These are phyloP conservation scores for Odonthalia washingtoniensis DNA, from an alignment of 31 red algal genomes.

Conservation along the genomic window DNA sequence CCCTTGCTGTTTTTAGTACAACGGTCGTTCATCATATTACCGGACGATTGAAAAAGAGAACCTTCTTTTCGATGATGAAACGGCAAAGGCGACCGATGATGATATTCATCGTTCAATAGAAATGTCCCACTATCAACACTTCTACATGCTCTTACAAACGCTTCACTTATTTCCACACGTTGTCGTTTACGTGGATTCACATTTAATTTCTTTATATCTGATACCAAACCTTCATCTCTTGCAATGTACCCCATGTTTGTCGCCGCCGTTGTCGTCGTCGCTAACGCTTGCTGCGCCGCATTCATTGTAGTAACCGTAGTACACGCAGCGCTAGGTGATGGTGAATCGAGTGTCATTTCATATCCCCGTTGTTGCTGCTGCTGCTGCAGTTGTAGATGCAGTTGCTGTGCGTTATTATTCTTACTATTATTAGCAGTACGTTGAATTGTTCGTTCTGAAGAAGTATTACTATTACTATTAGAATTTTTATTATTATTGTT, in stretches of 20 bases:
- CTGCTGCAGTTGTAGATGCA: background rate
- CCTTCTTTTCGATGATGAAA: background rate
- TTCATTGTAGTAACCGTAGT: no score
- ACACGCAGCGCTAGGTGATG: no score
- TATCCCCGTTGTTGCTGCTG: no score
- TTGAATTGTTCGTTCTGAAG: background rate
- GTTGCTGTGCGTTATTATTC: background rate
- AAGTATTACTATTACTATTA: background rate
- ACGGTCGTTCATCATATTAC: no score
- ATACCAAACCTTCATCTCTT: constrained; percentile 60
- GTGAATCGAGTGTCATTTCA: no score
- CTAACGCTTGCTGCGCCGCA: no score
- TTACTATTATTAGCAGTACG: background rate
- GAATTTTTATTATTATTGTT: background rate
- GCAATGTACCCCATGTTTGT: constrained; percentile 33
- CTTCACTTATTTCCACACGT: constrained; percentile 68
- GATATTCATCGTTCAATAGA: background rate
- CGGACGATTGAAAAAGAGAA: no score
- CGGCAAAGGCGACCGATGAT: background rate
- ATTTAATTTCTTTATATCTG: constrained; percentile 64
- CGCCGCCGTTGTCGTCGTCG: no score
- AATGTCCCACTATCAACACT: background rate
- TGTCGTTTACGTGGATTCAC: constrained; percentile 73
- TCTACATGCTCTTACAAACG: constrained; percentile 65
- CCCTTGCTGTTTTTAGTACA: no score